Evolutionary conservation across 441 rosid genomes (phyloP).

Genomic region (Hypseocharis bilobata): DNA sequence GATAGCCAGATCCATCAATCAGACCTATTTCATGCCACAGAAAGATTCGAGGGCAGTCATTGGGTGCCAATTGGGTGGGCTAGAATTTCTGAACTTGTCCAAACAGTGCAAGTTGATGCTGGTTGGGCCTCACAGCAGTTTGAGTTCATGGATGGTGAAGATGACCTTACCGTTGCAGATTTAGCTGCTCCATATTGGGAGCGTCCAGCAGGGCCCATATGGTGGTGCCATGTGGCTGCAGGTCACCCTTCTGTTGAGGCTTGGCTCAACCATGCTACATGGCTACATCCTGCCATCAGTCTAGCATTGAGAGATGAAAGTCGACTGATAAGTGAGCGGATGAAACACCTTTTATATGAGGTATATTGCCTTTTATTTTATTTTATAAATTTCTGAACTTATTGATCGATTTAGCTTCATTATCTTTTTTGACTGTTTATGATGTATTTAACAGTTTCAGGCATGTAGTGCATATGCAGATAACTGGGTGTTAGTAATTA

Average conservation of each 20-base stretch:
- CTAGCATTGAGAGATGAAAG: slow-evolving; percentile 81
- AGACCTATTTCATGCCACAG: slow-evolving; percentile 28
- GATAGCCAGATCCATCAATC: slow-evolving; percentile 29
- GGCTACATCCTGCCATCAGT: slow-evolving; percentile 95
- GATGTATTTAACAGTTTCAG: neutral
- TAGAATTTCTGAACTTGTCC: slow-evolving; percentile 63
- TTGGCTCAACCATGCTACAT: slow-evolving; percentile 66
- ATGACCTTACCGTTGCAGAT: slow-evolving; percentile 65
- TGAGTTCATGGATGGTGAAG: slow-evolving; percentile 47
- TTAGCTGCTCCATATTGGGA: slow-evolving; percentile 95
- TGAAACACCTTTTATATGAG: slow-evolving; percentile 89
- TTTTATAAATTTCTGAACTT: neutral
- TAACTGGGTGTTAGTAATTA: too few species aligned
- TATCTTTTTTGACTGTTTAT: neutral
- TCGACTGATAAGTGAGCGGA: slow-evolving; percentile 75
- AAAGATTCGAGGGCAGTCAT: slow-evolving; percentile 48
- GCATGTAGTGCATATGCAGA: too few species aligned
- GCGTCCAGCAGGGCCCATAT: slow-evolving; percentile 66
- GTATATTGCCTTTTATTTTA: too few species aligned
- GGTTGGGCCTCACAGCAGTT: slow-evolving; percentile 51
- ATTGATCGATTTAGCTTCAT: neutral
- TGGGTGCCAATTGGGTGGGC: slow-evolving; percentile 94
- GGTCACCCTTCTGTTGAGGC: slow-evolving; percentile 45
- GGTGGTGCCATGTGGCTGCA: slow-evolving; percentile 92
- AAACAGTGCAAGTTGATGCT: slow-evolving; percentile 54